phyloP scores from a whole-genome alignment of 2,329 filamentous ascomycete species.

The Alternaria angustiovoidea region DNA sequence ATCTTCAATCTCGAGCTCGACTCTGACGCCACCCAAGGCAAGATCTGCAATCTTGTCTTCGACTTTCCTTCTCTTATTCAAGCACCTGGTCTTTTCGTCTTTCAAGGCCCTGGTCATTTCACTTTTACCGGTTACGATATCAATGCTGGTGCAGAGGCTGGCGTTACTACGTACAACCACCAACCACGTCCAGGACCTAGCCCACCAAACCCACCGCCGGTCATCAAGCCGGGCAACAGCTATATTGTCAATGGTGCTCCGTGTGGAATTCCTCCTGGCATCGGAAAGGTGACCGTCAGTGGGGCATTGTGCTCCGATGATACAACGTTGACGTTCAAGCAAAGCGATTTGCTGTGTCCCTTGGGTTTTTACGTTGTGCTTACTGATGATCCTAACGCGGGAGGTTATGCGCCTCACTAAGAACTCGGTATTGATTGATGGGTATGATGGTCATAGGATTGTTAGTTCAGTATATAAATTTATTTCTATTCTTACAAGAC shows the following conservation, averaged over 20 bases:
- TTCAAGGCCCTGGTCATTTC: constrained; percentile 36
- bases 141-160: constrained; percentile 26
- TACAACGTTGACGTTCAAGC: constrained; percentile 32
- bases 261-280: constrained; percentile 29
- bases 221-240: constrained; percentile 32
- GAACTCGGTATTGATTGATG: not conserved
- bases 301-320: constrained; percentile 34
- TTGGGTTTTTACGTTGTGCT: constrained; percentile 38
- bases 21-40: constrained; percentile 28
- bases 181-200: constrained; percentile 29
- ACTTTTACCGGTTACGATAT: constrained; percentile 36
- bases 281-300: constrained; percentile 28
- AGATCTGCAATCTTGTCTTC: constrained; percentile 43
- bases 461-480: not conserved
- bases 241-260: constrained; percentile 35
- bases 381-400: constrained; percentile 29
- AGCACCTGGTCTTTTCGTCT: constrained; percentile 36
- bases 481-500: not conserved
- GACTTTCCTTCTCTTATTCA: constrained; percentile 30
- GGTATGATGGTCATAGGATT: not conserved
- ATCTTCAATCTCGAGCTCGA: constrained; percentile 42
- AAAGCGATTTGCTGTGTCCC: constrained; percentile 32
- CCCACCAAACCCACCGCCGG: constrained; percentile 29
- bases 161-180: constrained; percentile 34
- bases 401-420: not conserved